Percentiles rank a stretch among this genome's conserved stretches.
Evolutionary conservation across 2,329 filamentous ascomycete genomes (phyloP).

Genomic region (Periglandula ipomoeae): DNA sequence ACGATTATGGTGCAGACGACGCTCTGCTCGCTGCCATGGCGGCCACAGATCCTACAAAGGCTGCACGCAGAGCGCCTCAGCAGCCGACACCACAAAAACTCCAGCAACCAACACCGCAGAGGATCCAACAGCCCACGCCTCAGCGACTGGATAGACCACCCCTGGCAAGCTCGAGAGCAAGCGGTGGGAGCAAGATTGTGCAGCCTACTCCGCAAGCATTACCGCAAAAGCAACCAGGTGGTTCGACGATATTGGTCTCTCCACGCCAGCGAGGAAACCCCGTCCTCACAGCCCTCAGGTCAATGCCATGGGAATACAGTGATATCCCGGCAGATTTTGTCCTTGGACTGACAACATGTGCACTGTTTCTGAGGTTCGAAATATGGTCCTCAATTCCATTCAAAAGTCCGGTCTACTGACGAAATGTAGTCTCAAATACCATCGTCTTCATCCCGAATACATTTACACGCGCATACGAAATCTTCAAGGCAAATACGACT

Average conservation of each 20-base stretch:
- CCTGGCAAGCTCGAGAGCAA: constrained; percentile 22
- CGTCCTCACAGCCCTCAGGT: constrained; percentile 71
- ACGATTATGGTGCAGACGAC: constrained; percentile 49
- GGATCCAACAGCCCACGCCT: constrained; percentile 38
- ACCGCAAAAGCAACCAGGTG: constrained; percentile 52
- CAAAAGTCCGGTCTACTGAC: background rate
- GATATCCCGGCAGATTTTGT: constrained; percentile 95
- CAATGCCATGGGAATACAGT: constrained; percentile 89
- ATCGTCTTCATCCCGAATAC: constrained; percentile 94
- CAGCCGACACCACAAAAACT: constrained; percentile 31
- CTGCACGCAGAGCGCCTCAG: constrained; percentile 20
- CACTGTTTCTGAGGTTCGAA: constrained; percentile 65
- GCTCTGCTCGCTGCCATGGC: constrained; percentile 48
- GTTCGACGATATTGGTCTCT: constrained; percentile 80
- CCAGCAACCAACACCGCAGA: constrained; percentile 33
- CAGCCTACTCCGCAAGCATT: constrained; percentile 88
- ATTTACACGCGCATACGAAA: constrained; percentile 87
- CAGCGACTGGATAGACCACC: constrained; percentile 46
- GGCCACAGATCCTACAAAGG: constrained; percentile 30
- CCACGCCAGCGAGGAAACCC: constrained; percentile 93
- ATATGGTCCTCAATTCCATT: background rate
- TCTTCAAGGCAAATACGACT: constrained; percentile 74
- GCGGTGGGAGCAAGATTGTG: constrained; percentile 49
- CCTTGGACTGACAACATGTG: constrained; percentile 77
- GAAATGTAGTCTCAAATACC: constrained; percentile 69